A percentile compares a stretch with the other conserved stretches of the same genome.
These are phyloP conservation scores for Russula dissimulans DNA, from an alignment of 768 basidiomycete genomes.

Conservation along the genomic window DNA sequence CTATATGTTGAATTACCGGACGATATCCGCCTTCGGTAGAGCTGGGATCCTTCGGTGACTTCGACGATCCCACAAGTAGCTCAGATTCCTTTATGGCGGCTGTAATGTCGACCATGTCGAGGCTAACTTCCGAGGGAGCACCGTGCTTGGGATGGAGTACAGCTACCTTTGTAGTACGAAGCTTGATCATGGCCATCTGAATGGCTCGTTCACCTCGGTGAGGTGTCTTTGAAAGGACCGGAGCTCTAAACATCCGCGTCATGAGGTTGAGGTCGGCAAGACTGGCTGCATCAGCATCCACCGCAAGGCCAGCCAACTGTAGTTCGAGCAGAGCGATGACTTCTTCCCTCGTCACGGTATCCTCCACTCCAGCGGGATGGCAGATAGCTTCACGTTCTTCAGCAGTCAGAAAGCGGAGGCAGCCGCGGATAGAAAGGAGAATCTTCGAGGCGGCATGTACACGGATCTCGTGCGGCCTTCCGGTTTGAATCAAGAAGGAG, in stretches of 20 bases:
- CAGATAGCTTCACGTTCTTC: conserved; percentile 24
- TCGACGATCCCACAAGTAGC: conserved; percentile 4
- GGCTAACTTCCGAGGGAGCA: conserved; percentile 9
- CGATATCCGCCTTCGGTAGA: conserved; percentile 11
- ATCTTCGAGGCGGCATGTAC: conserved; percentile 65
- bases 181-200: not conserved
- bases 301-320: conserved; percentile 9
- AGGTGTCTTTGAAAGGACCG: not conserved
- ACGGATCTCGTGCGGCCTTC: conserved; percentile 57
- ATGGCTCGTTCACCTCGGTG: not conserved
- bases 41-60: conserved; percentile 8
- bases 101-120: not conserved
- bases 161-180: conserved; percentile 1
- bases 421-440: conserved; percentile 67
- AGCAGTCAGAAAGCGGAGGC: conserved; percentile 37
- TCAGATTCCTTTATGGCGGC: conserved; percentile 5
- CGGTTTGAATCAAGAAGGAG: conserved; percentile 73
- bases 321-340: conserved; percentile 10
- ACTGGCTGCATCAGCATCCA: conserved; percentile 9
- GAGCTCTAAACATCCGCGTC: conserved; percentile 12
- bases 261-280: conserved; percentile 18
- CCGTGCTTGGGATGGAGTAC: conserved; percentile 11
- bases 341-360: conserved; percentile 16
- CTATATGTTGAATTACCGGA: conserved; percentile 9
- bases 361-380: conserved; percentile 15